These are phyloP conservation scores for Alternaria viburni DNA, from an alignment of 2,329 filamentous ascomycete species.

Conservation along the genomic window DNA sequence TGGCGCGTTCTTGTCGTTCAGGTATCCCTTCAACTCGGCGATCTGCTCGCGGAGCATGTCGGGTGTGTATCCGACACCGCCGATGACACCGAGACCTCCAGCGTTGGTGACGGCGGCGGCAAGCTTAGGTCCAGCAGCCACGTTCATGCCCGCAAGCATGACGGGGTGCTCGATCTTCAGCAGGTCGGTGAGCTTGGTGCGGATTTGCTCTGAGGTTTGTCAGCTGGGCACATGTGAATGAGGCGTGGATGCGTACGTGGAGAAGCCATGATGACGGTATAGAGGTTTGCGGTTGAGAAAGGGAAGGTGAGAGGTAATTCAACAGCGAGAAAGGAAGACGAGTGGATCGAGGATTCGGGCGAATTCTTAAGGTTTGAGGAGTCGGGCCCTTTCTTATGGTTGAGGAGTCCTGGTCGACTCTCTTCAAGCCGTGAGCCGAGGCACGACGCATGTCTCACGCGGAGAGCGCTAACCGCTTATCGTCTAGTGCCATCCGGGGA, in stretches of 20 bases:
- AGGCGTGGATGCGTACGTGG: slow-evolving; percentile 67
- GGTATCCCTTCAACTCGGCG: slow-evolving; percentile 85
- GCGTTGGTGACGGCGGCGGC: slow-evolving; percentile 97
- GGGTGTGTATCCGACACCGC: slow-evolving; percentile 93
- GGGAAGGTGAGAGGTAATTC: background rate
- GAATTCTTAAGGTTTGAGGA: slow-evolving; percentile 29
- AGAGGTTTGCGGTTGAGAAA: background rate
- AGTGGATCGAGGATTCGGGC: slow-evolving; percentile 10
- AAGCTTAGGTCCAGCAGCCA: slow-evolving; percentile 93
- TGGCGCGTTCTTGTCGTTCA: slow-evolving; percentile 89
- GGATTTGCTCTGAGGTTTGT: slow-evolving; percentile 73
- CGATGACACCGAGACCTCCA: slow-evolving; percentile 94
- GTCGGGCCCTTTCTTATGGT: slow-evolving; percentile 22
- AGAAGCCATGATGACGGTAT: slow-evolving; percentile 68
- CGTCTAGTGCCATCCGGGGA: slow-evolving; percentile 20
- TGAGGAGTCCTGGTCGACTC: slow-evolving; percentile 29
- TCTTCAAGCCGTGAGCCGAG: slow-evolving; percentile 33
- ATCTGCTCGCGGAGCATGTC: slow-evolving; percentile 97
- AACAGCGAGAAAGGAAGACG: background rate
- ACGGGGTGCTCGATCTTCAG: slow-evolving; percentile 98
- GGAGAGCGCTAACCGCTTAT: slow-evolving; percentile 18
- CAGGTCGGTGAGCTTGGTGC: slow-evolving; percentile 91
- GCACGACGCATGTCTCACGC: slow-evolving; percentile 16
- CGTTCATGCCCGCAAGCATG: slow-evolving; percentile 98
- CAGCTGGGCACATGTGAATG: slow-evolving; percentile 32